These are phyloP conservation scores for Leccinum truebloodii DNA, from an alignment of 768 basidiomycete genomes.

Conservation along the genomic window DNA sequence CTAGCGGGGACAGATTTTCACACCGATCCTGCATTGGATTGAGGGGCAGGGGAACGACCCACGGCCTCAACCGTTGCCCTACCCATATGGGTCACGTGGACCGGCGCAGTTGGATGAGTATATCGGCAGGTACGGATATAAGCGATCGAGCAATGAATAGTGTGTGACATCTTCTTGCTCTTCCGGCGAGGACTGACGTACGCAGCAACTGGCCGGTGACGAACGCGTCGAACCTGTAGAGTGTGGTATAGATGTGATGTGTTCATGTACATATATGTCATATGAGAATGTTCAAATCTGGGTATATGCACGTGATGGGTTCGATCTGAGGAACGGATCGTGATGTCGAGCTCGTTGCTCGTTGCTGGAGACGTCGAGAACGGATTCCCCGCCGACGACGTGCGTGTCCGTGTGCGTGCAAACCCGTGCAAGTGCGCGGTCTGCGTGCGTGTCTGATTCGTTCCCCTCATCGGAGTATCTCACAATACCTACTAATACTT, in stretches of 20 bases:
- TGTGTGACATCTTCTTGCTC: not conserved
- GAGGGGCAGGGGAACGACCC: slow-evolving; percentile 73
- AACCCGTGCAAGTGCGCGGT: slow-evolving; percentile 12
- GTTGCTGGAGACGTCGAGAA: slow-evolving; percentile 23
- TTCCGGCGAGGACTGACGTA: not conserved
- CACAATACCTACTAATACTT: slow-evolving; percentile 14
- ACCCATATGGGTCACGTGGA: slow-evolving; percentile 96
- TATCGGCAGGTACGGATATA: slow-evolving; percentile 75
- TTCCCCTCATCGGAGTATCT: slow-evolving; percentile 16
- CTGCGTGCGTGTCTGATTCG: slow-evolving; percentile 23
- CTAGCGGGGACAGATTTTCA: slow-evolving; percentile 72
- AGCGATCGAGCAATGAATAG: slow-evolving; percentile 68
- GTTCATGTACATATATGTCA: not conserved
- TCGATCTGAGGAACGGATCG: slow-evolving; percentile 33
- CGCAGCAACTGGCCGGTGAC: slow-evolving; percentile 30
- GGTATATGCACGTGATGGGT: slow-evolving; percentile 26
- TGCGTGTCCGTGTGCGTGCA: slow-evolving; percentile 7
- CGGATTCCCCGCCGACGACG: slow-evolving; percentile 31
- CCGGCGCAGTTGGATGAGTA: slow-evolving; percentile 82
- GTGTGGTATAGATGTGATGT: not conserved
- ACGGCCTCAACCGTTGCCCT: slow-evolving; percentile 44
- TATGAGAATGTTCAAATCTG: slow-evolving; percentile 9
- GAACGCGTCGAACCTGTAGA: slow-evolving; percentile 28
- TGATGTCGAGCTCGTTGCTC: slow-evolving; percentile 21
- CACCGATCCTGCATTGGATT: slow-evolving; percentile 95